Percentiles rank a stretch among this genome's conserved stretches.
These are phyloP conservation scores for Stramenopiles sp. DNA, from an alignment of 352 stramenopile species.

Conservation along the genomic window DNA sequence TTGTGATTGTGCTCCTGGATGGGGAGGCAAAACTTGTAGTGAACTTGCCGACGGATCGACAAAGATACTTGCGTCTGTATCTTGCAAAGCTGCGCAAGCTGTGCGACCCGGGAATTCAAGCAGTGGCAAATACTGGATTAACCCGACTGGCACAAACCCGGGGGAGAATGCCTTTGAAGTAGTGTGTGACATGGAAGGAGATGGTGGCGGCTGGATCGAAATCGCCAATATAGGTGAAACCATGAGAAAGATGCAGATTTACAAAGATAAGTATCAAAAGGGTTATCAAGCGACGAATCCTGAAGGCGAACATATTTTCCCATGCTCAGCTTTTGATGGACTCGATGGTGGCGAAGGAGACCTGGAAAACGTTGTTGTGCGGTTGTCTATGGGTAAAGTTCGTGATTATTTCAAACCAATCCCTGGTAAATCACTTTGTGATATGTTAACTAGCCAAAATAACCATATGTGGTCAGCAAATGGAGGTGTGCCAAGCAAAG, in stretches of 20 bases:
- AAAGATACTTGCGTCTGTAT: not conserved
- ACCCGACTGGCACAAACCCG: not conserved
- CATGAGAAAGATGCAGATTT: not conserved
- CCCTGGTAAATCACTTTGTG: not conserved
- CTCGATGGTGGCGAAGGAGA: not conserved
- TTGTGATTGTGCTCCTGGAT: not conserved
- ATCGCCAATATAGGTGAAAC: not conserved
- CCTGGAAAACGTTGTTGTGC: conserved; percentile 5
- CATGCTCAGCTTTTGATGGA: not conserved
- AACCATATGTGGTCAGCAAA: conserved; percentile 1
- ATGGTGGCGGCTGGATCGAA: conserved; percentile 12
- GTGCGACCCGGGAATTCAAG: not conserved
- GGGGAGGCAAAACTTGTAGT: conserved; percentile 1
- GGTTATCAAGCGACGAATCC: not conserved
- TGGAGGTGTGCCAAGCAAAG: conserved; percentile 5
- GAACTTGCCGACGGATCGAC: not conserved
- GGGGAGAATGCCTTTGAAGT: conserved; percentile 9
- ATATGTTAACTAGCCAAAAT: conserved; percentile 8
- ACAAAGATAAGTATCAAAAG: conserved; percentile 5
- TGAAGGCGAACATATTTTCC: conserved; percentile 1
- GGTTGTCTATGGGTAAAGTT: conserved; percentile 9
- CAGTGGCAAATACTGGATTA: conserved; percentile 10
- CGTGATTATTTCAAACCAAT: conserved; percentile 6
- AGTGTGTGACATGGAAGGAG: conserved; percentile 11
- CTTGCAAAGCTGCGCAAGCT: not conserved